Base-by-base conservation (phyloP, 2,329 filamentous ascomycete genomes). In the Alternaria gaisen region DNA sequence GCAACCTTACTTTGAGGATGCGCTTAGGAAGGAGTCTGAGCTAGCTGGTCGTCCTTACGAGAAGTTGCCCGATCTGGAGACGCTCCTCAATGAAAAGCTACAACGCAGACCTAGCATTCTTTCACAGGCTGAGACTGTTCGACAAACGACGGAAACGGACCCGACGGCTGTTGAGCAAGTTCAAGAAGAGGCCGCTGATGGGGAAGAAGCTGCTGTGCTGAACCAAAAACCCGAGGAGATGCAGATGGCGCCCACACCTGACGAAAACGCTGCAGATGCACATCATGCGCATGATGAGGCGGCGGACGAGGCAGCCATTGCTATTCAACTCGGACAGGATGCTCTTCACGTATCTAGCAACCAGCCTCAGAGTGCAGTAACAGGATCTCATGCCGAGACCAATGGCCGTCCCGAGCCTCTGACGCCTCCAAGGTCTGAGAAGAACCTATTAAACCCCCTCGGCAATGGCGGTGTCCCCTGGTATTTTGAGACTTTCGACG, bases 401-500 rank as follows among this genome's bases (percentile, higher is more conserved):
- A 62, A 64, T 18, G 66, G 55, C 14, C 63, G 76, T 40, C 61
- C 68, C 4, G 78, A 77, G 20, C 89, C 89, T 3, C 86, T 89
- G 11, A 91, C 90, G 2, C 89, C 90, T 26, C 89, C 90, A 1
- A 85, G 88, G 53, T 91, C 77, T 4, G 77, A 80, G 54, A 78
- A 79, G 56, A 84, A 86, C 44, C 77, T 83, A 2, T 72, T 80
- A 65, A 86, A 88, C 36, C 70, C 72, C 8, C 64, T 79, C 14
- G 70, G 72, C 18, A 70, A 77, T 50, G 94, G 94, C 59, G 94
- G 94, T 34, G 83, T 97, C 12, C 88, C 92, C 8, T 97, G 93
- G 93, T 97, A 97, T 77, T 86, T 97, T 60, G 87, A 91, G 72
- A 85, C 87, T 9, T 96, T 96, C 74, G 88, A 95, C 53, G 90